Base-by-base conservation (phyloP, 2,329 filamentous ascomycete genomes). In the Clonostachys byssicola region DNA sequence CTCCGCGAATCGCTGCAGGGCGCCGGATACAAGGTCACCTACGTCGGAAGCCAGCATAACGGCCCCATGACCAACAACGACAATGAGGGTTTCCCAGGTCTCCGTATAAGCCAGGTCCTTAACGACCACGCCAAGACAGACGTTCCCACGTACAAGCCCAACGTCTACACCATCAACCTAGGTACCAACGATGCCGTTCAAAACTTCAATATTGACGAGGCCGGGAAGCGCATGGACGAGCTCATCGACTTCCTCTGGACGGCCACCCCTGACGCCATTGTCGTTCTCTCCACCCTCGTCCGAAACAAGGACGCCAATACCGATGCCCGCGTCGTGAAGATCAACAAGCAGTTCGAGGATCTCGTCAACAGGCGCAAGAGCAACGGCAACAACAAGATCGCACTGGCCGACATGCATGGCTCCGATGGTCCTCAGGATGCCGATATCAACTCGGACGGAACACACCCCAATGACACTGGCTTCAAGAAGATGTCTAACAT, bases 111-210 rank as follows among this genome's bases (percentile, higher is more conserved):
- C 49, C 52, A 65, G 43, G 59, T 71, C 10, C 54, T 56, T 34
- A 47, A 44, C 30, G 23, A 30, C 23, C 64, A 61, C 45, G 66
- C 66, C 2, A 49, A 53, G 33, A 23, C 30, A 14, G 56, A 59
- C 12, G 53, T 64, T 10, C 52, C 59, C 2, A 36, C 49, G 23
- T 56, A 58, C 47, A 55, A 57, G 49, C 68, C 70, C 1, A 66
- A 70, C 46, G 23, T 71, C 12, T 56, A 70, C 40, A 53, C 67
- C 9, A 49, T 72, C 47, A 68, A 71, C 47, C 62, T 55, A 6
- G 68, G 69, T 2, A 66, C 67, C 13, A 71, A 71, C 49, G 68
- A 73, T 51, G 65, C 64, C 51, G 49, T 58, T 30, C 60, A 60
- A 34, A 53, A 62, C 49, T 49, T 59, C n/a, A 55, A 65, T 44